A percentile compares a stretch with the other conserved stretches of the same genome.
Conservation (phyloP, 352 stramenopile genomes). For the Pythium oligandrum region DNA sequence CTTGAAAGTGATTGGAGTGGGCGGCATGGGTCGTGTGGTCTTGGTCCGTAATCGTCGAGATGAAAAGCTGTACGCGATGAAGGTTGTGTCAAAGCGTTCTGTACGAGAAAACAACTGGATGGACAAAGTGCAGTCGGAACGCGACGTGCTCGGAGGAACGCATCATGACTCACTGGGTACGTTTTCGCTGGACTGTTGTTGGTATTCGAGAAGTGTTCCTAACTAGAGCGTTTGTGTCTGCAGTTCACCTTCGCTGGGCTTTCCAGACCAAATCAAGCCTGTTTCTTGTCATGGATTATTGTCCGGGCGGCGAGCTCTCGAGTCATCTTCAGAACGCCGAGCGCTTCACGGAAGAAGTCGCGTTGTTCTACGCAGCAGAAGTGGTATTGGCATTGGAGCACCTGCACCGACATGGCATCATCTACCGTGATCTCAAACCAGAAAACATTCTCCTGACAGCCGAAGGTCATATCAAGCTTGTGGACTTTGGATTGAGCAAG, state of each 20-base stretch:
- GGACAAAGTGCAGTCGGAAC: slow-evolving; percentile 62
- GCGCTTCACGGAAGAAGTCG: slow-evolving; percentile 47
- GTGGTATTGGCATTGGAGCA: slow-evolving; percentile 75
- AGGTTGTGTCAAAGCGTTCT: slow-evolving; percentile 54
- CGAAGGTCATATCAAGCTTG: slow-evolving; percentile 68
- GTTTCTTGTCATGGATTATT: slow-evolving; percentile 84
- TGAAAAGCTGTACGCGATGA: slow-evolving; percentile 73
- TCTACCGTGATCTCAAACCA: slow-evolving; percentile 81
- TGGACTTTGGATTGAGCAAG: slow-evolving; percentile 83
- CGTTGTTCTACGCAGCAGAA: slow-evolving; percentile 70
- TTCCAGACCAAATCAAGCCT: slow-evolving; percentile 62
- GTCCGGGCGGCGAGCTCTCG: slow-evolving; percentile 65
- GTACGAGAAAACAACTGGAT: slow-evolving; percentile 50
- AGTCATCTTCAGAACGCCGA: slow-evolving; percentile 38
- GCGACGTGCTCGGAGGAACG: slow-evolving; percentile 70
- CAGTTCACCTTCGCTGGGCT: slow-evolving; percentile 74
- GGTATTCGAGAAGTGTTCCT: background rate
- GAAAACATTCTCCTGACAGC: slow-evolving; percentile 69
- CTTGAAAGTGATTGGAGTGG: slow-evolving; percentile 87
- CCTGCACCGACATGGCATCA: slow-evolving; percentile 77
- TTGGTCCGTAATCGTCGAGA: slow-evolving; percentile 58
- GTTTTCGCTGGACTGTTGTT: slow-evolving; percentile 1
- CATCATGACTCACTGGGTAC: slow-evolving; percentile 56
- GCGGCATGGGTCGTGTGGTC: slow-evolving; percentile 82
- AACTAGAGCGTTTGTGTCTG: too few relatives aligned